These are phyloP conservation scores for Zygoascus meyerae DNA, from an alignment of 1,139 yeast genomes.

Conservation along the genomic window DNA sequence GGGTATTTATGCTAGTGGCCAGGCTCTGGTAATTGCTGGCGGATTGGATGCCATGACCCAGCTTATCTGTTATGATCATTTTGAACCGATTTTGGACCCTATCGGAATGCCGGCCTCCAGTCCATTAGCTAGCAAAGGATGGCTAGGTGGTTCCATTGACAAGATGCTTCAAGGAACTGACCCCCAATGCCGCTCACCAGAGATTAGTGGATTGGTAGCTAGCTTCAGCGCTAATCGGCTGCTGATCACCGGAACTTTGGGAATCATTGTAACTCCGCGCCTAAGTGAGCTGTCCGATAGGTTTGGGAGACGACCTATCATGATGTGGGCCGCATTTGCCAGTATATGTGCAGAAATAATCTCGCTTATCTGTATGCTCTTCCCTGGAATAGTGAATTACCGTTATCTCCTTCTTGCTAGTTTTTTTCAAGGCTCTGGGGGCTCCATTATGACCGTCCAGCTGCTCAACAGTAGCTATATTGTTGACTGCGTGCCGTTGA, in stretches of 20 bases:
- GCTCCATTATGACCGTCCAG: constrained; percentile 47
- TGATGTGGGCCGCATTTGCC: constrained; percentile 33
- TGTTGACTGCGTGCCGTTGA: constrained; percentile 57
- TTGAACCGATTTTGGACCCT: constrained; percentile 10
- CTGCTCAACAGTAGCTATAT: constrained; percentile 57
- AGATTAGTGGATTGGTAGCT: constrained; percentile 26
- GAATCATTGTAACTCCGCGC: constrained; percentile 28
- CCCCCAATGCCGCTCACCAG: constrained; percentile 25
- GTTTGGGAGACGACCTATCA: constrained; percentile 52
- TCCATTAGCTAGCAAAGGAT: background rate
- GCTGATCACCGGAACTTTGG: constrained; percentile 20
- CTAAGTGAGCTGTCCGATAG: constrained; percentile 61
- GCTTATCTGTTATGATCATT: constrained; percentile 23
- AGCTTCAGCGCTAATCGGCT: constrained; percentile 24
- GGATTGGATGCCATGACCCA: constrained; percentile 24
- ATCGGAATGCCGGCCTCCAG: constrained; percentile 5
- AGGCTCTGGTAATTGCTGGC: constrained; percentile 21
- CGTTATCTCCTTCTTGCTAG: constrained; percentile 37
- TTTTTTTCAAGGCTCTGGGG: constrained; percentile 46
- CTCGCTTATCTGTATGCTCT: constrained; percentile 23
- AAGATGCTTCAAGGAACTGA: constrained; percentile 14
- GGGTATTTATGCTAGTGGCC: constrained; percentile 18
- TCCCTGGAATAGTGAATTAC: constrained; percentile 33
- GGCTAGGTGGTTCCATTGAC: constrained; percentile 4
- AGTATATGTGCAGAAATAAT: constrained; percentile 29